Percentiles rank a stretch among this genome's conserved stretches.
Conservation (phyloP, 2,329 filamentous ascomycete genomes). For the Pseudofabraea citricarpa region DNA sequence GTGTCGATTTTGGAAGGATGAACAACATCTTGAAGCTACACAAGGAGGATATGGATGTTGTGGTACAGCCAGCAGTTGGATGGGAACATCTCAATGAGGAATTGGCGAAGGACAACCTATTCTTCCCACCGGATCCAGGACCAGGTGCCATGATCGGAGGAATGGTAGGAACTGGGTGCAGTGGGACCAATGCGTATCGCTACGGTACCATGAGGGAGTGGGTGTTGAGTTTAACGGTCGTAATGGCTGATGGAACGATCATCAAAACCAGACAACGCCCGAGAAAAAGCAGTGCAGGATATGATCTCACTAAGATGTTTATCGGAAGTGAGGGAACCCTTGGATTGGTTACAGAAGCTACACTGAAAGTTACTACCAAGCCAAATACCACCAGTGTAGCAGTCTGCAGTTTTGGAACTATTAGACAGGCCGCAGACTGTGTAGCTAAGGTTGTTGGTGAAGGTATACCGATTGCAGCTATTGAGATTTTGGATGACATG, state of each 20-base stretch:
- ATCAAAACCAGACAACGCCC: slow-evolving; percentile 87
- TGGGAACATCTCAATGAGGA: slow-evolving; percentile 85
- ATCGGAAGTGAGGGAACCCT: slow-evolving; percentile 90
- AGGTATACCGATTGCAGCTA: slow-evolving; percentile 81
- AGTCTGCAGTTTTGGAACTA: slow-evolving; percentile 57
- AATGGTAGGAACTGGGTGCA: slow-evolving; percentile 71
- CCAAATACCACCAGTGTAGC: slow-evolving; percentile 78
- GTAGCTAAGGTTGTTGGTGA: slow-evolving; percentile 75
- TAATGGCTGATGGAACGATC: slow-evolving; percentile 83
- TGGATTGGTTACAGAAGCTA: slow-evolving; percentile 86
- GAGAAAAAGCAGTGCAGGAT: slow-evolving; percentile 85
- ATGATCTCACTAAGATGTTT: slow-evolving; percentile 85
- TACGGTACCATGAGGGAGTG: slow-evolving; percentile 96
- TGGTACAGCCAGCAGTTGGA: slow-evolving; percentile 76
- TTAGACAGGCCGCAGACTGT: slow-evolving; percentile 45
- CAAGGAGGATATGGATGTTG: slow-evolving; percentile 70
- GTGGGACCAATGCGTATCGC: slow-evolving; percentile 83
- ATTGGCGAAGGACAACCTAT: slow-evolving; percentile 67
- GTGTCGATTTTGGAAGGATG: slow-evolving; percentile 84
- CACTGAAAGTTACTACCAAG: slow-evolving; percentile 77
- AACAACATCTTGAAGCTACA: slow-evolving; percentile 73
- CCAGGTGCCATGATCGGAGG: slow-evolving; percentile 91
- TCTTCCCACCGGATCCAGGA: slow-evolving; percentile 89
- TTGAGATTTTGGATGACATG: slow-evolving; percentile 88
- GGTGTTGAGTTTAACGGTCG: slow-evolving; percentile 82